Evolutionary conservation across 2,329 filamentous ascomycete species (phyloP).

Genomic region (Coniochaeta prunicola): DNA sequence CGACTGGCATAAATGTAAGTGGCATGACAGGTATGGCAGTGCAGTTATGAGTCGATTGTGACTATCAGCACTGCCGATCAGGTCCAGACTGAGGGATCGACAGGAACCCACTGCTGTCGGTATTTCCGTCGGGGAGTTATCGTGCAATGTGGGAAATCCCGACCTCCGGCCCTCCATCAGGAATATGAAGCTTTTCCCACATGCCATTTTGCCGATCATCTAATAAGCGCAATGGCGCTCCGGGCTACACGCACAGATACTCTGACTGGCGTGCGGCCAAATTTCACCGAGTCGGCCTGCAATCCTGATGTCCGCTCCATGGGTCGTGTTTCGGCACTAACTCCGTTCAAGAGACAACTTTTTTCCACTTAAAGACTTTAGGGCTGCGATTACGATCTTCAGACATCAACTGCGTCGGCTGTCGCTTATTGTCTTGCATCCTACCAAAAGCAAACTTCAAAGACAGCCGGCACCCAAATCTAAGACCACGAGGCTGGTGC

Average conservation of each 20-base stretch:
- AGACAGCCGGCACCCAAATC: neutral
- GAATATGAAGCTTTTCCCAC: neutral
- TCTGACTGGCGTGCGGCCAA: too few relatives aligned
- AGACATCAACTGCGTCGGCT: neutral
- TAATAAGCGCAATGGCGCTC: neutral
- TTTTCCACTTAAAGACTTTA: too few relatives aligned
- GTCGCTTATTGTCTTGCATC: neutral
- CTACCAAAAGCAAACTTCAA: neutral
- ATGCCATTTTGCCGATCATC: neutral
- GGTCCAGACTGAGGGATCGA: neutral
- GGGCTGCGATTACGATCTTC: too few relatives aligned
- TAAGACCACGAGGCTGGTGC: neutral
- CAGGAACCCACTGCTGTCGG: neutral
- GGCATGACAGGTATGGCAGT: neutral
- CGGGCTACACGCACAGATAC: neutral
- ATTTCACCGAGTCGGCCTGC: too few relatives aligned
- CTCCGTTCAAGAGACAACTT: too few relatives aligned
- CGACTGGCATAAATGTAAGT: neutral
- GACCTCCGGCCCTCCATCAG: neutral
- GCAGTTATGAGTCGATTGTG: neutral
- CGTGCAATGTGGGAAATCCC: neutral
- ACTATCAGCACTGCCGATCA: neutral
- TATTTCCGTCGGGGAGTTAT: neutral
- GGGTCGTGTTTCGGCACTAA: too few relatives aligned
- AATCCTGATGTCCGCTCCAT: too few relatives aligned